Evolutionary conservation across 83 land plant species (phyloP).

Genomic region (Diphasiastrum complanatum): DNA sequence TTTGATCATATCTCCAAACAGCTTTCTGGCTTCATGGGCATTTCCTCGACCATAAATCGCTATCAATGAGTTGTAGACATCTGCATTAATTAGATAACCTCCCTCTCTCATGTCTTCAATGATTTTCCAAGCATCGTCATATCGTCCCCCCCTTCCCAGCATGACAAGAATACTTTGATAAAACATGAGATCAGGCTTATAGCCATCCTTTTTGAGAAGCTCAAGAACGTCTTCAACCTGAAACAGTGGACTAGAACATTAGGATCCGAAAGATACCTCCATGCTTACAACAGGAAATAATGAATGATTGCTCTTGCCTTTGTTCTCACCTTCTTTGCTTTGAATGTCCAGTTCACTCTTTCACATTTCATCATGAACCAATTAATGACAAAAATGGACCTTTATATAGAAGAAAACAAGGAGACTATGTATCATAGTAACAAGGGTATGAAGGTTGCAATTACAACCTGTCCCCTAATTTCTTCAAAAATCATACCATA

Average conservation of each 20-base stretch:
- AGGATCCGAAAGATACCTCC: not conserved
- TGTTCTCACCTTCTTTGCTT: too few relatives aligned
- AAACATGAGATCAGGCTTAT: slow-evolving; percentile 23
- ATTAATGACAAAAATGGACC: too few relatives aligned
- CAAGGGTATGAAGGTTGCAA: too few relatives aligned
- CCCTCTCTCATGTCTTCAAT: slow-evolving; percentile 19
- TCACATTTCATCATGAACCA: too few relatives aligned
- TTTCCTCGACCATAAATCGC: slow-evolving; percentile 23
- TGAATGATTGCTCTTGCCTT: too few relatives aligned
- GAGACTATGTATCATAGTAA: too few relatives aligned
- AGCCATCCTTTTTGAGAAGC: slow-evolving; percentile 8
- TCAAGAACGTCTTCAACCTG: slow-evolving; percentile 29
- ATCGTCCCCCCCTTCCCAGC: slow-evolving; percentile 21
- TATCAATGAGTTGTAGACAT: slow-evolving; percentile 22
- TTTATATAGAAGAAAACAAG: too few relatives aligned
- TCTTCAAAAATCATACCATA: too few relatives aligned
- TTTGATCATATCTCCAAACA: slow-evolving; percentile 18
- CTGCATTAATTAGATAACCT: slow-evolving; percentile 12
- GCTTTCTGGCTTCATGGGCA: slow-evolving; percentile 15
- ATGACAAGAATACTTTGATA: slow-evolving; percentile 24
- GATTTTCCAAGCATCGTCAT: slow-evolving; percentile 23
- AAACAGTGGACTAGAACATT: not conserved
- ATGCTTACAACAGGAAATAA: slow-evolving; percentile 3
- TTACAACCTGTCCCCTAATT: too few relatives aligned
- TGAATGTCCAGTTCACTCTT: too few relatives aligned